Percentiles rank a stretch among this genome's conserved stretches.
Conservation (phyloP, 2,329 filamentous ascomycete species). For the Sarocladium brachiariae region DNA sequence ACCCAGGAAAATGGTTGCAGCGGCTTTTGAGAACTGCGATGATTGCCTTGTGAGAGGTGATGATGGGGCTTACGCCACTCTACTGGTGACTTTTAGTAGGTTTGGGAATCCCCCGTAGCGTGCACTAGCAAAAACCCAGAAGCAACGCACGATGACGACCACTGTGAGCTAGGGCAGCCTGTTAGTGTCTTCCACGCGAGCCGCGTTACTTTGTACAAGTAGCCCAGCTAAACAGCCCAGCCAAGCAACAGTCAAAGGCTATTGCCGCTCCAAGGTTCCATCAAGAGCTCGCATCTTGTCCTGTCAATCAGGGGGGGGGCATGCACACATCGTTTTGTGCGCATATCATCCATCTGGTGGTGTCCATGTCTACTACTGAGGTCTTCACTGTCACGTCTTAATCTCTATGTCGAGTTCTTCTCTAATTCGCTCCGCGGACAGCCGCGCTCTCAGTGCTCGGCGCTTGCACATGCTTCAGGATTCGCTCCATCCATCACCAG, state of each 20-base stretch:
- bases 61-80: neutral
- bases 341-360: no score
- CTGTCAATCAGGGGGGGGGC: neutral
- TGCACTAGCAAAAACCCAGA: neutral
- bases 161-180: neutral
- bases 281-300: neutral
- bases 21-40: neutral
- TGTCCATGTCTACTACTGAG: neutral
- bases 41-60: neutral
- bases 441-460: neutral
- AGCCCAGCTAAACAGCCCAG: neutral
- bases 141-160: neutral
- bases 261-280: neutral
- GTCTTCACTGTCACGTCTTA: no score
- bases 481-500: no score
- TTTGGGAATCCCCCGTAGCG: slow-evolving; percentile 1
- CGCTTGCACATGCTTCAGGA: neutral
- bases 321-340: no score
- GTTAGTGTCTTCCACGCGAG: no score
- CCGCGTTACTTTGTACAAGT: no score
- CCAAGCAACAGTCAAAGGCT: neutral
- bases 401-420: no score
- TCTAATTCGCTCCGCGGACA: no score
- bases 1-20: neutral
- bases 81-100: neutral